These are phyloP conservation scores for Yamadazyma mexicana DNA, from an alignment of 1,139 yeast genomes.

Conservation along the genomic window DNA sequence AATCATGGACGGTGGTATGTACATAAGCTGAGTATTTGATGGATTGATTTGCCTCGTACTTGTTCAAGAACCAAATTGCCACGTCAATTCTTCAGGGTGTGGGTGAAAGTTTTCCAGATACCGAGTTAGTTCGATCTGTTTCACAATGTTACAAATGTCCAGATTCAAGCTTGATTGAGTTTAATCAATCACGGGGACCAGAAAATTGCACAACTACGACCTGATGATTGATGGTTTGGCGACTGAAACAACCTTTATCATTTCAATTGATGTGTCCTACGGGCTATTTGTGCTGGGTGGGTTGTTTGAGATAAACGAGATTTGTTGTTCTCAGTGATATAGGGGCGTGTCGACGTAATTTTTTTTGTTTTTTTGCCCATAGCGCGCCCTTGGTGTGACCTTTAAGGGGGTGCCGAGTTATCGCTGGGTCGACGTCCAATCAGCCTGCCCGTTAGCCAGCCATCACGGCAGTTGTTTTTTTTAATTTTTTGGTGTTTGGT, in stretches of 20 bases:
- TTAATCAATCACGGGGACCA: background rate
- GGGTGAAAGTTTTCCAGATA: background rate
- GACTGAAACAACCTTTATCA: too few relatives aligned
- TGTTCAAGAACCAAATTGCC: background rate
- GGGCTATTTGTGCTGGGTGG: too few relatives aligned
- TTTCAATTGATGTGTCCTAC: too few relatives aligned
- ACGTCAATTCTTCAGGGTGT: background rate
- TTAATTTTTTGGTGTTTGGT: background rate
- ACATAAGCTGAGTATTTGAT: background rate
- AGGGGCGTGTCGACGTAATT: constrained; percentile 1
- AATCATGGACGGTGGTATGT: constrained; percentile 7
- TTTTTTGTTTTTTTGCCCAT: background rate
- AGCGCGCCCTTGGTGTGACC: constrained; percentile 3
- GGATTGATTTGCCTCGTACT: background rate
- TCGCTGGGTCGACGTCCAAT: background rate
- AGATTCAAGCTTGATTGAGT: background rate
- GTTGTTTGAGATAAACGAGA: constrained; percentile 1
- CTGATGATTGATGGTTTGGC: background rate
- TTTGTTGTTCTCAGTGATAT: constrained; percentile 3
- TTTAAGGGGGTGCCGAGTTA: background rate
- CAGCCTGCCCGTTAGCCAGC: constrained; percentile 1
- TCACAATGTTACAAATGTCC: background rate
- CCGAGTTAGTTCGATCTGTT: background rate
- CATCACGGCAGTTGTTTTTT: background rate
- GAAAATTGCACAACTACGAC: background rate